phyloP scores from a whole-genome alignment of 176 grass and related monocot species.

The Areca catechu region DNA sequence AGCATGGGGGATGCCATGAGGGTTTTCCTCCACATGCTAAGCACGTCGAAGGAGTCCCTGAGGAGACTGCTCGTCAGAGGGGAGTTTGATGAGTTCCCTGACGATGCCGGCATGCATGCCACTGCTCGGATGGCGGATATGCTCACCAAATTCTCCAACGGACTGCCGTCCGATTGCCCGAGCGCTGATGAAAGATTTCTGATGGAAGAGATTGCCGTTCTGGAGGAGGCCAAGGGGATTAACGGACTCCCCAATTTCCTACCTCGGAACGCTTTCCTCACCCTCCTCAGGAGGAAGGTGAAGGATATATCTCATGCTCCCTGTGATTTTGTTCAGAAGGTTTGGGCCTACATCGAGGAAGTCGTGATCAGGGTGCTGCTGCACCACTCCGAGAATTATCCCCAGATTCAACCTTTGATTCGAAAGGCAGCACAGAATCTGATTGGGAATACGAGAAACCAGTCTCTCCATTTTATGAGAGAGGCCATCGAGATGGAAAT shows the following conservation, averaged over 20 bases:
- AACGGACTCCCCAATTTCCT: conserved; percentile 39
- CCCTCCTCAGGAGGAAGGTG: conserved; percentile 21
- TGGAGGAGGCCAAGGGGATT: conserved; percentile 37
- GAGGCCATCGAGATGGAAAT: conserved; percentile 46
- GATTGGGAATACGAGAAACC: conserved; percentile 23
- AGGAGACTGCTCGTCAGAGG: conserved; percentile 31
- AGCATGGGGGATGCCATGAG: conserved; percentile 9
- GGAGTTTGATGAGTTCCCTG: conserved; percentile 31
- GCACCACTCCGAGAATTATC: conserved; percentile 10
- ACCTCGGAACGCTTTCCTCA: conserved; percentile 11
- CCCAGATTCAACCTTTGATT: conserved; percentile 24
- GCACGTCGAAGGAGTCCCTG: neutral
- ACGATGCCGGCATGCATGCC: conserved; percentile 18
- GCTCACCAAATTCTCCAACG: neutral
- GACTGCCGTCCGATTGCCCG: neutral
- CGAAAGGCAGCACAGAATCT: conserved; percentile 24
- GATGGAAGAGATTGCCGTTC: conserved; percentile 35
- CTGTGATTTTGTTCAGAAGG: conserved; percentile 1
- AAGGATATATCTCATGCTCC: conserved; percentile 1
- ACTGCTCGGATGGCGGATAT: conserved; percentile 28
- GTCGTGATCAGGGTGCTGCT: neutral
- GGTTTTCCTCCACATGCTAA: neutral
- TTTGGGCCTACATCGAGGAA: conserved; percentile 32
- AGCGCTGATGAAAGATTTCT: conserved; percentile 2
- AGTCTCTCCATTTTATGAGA: conserved; percentile 4